phyloP scores from a whole-genome alignment of 257 asterid genomes.

The Fraxinus quadrangulata region DNA sequence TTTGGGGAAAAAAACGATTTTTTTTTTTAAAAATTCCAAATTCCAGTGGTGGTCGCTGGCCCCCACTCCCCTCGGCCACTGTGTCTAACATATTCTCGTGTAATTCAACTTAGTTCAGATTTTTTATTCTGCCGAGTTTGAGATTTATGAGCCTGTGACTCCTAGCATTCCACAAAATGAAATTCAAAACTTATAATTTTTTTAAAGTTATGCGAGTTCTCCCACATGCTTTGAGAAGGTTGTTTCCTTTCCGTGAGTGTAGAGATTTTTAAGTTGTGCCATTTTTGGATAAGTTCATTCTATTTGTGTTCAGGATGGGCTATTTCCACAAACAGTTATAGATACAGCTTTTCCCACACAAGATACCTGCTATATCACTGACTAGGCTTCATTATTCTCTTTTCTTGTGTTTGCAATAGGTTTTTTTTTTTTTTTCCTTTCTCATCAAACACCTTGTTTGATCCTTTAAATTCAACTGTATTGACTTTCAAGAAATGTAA shows the following conservation, averaged over 20 bases:
- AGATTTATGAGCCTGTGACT: background rate
- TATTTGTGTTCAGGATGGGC: background rate
- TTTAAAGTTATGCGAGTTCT: background rate
- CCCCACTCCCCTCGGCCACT: no score
- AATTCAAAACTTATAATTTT: background rate
- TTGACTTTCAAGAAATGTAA: background rate
- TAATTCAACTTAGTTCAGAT: conserved; percentile 10
- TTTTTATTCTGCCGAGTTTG: conserved; percentile 1
- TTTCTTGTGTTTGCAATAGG: background rate
- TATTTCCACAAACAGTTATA: background rate
- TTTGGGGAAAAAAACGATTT: no score
- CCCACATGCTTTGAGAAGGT: background rate
- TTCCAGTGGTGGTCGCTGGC: no score
- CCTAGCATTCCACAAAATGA: background rate
- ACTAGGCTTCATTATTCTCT: conserved; percentile 1
- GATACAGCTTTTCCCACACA: conserved; percentile 1
- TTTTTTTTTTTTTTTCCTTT: background rate
- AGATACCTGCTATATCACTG: background rate
- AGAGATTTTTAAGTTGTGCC: conserved; percentile 3
- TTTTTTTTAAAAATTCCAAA: no score
- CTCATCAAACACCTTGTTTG: background rate
- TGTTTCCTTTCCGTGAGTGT: background rate
- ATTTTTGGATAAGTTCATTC: background rate
- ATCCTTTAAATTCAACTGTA: background rate
- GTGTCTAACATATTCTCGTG: background rate